Conservation (phyloP, 2,329 filamentous ascomycete species). For the Botryotinia convoluta region DNA sequence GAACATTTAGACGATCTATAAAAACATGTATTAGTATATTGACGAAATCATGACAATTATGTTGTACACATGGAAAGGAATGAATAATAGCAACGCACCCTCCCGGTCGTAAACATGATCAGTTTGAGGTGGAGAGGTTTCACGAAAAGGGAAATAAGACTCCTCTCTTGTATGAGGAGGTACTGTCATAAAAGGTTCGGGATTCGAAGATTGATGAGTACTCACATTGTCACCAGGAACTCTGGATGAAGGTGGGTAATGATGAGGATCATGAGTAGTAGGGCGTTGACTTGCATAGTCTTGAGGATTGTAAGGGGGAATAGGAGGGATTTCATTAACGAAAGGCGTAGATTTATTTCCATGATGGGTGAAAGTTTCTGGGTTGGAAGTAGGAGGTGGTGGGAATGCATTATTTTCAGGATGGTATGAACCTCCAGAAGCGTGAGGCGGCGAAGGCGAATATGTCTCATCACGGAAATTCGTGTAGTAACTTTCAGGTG, state of each 20-base stretch:
- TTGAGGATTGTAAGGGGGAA: conserved; percentile 37
- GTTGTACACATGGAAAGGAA: conserved; percentile 10
- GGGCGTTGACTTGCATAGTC: conserved; percentile 33
- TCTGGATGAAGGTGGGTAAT: conserved; percentile 29
- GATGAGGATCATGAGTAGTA: conserved; percentile 28
- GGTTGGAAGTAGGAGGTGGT: conserved; percentile 26
- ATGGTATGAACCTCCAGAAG: conserved; percentile 38
- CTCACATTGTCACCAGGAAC: conserved; percentile 38
- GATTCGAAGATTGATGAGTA: conserved; percentile 30
- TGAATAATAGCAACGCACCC: conserved; percentile 23
- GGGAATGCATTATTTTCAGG: conserved; percentile 32
- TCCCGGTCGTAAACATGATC: conserved; percentile 29
- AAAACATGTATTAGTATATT: not conserved
- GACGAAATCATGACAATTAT: not conserved
- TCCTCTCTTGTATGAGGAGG: conserved; percentile 19
- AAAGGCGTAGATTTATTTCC: conserved; percentile 31
- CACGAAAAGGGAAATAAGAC: conserved; percentile 34
- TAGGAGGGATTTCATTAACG: conserved; percentile 28
- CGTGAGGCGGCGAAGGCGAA: conserved; percentile 38
- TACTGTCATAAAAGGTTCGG: conserved; percentile 22
- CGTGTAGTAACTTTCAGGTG: conserved; percentile 36
- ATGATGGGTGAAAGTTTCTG: conserved; percentile 26
- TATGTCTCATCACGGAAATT: conserved; percentile 35
- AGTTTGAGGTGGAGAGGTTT: conserved; percentile 30
- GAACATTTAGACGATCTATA: conserved; percentile 15